A percentile compares a stretch with the other conserved stretches of the same genome.
Conservation (phyloP, 2,329 filamentous ascomycete species). For the Colletotrichum sp. region DNA sequence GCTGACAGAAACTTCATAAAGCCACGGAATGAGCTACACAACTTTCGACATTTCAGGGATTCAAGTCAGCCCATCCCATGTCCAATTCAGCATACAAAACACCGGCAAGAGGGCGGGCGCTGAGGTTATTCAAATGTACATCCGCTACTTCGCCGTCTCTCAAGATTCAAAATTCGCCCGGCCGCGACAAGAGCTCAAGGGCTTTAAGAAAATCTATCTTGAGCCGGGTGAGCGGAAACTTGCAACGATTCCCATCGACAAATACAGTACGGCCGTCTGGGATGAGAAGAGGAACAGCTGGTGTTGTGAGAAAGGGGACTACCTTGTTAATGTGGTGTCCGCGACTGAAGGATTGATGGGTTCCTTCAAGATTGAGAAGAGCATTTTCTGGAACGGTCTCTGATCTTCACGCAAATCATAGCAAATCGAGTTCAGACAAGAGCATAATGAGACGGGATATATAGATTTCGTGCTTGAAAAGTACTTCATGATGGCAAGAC, state of each 20-base stretch:
- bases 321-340: slow-evolving; percentile 62
- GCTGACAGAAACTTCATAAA: background rate
- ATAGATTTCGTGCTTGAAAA: background rate
- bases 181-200: slow-evolving; percentile 60
- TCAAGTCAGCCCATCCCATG: slow-evolving; percentile 39
- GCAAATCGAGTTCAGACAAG: background rate
- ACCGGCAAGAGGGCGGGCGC: slow-evolving; percentile 50
- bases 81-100: slow-evolving; percentile 58
- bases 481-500: background rate
- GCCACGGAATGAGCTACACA: slow-evolving; percentile 75
- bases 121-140: slow-evolving; percentile 54
- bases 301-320: slow-evolving; percentile 70
- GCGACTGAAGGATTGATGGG: slow-evolving; percentile 51
- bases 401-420: slow-evolving; percentile 29
- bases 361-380: slow-evolving; percentile 62
- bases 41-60: slow-evolving; percentile 58
- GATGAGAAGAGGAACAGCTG: slow-evolving; percentile 70
- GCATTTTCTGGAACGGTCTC: slow-evolving; percentile 71
- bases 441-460: background rate
- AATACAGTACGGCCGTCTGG: slow-evolving; percentile 72
- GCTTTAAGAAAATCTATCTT: slow-evolving; percentile 63
- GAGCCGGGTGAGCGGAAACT: slow-evolving; percentile 61
- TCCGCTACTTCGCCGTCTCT: slow-evolving; percentile 41
- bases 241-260: slow-evolving; percentile 60
- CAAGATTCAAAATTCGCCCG: slow-evolving; percentile 47